phyloP scores from a whole-genome alignment of 1,139 yeast genomes.

The Geotrichum australiense region DNA sequence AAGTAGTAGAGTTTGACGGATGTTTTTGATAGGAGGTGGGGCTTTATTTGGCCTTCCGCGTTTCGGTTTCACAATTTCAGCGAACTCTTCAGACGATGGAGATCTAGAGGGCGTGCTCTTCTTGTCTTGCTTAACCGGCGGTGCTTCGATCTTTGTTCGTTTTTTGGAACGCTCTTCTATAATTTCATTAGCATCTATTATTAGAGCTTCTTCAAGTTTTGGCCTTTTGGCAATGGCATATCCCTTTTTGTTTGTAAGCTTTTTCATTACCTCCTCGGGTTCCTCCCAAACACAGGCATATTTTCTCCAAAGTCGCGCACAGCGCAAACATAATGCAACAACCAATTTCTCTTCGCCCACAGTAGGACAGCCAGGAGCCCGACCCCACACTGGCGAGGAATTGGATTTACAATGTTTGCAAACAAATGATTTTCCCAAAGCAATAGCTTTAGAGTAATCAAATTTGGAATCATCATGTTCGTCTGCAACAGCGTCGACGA shows the following conservation, averaged over 20 bases:
- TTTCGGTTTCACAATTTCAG: no score
- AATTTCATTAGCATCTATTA: constrained; percentile 58
- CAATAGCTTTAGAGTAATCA: constrained; percentile 44
- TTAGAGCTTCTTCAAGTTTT: constrained; percentile 62
- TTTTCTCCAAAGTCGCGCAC: constrained; percentile 87
- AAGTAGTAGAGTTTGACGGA: no score
- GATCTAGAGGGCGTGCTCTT: background rate
- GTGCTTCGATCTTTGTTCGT: constrained; percentile 20
- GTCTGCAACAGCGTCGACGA: constrained; percentile 52
- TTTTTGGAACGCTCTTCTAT: constrained; percentile 39
- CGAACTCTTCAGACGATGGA: no score
- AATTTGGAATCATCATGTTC: constrained; percentile 67
- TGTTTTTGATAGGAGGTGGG: no score
- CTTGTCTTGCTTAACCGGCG: background rate
- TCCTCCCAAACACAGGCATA: constrained; percentile 89
- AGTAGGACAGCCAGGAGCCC: constrained; percentile 57
- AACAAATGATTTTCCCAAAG: constrained; percentile 37
- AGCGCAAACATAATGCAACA: constrained; percentile 68
- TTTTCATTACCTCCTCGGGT: constrained; percentile 60
- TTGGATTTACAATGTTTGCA: constrained; percentile 62
- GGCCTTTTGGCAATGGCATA: constrained; percentile 36
- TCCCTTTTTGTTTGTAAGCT: constrained; percentile 20
- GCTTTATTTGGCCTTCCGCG: no score
- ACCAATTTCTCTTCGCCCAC: constrained; percentile 34
- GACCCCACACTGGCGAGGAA: constrained; percentile 57